Percentiles rank a stretch among this genome's conserved stretches.
Conservation (phyloP, 2,329 filamentous ascomycete genomes). For the Xylaria sp. region DNA sequence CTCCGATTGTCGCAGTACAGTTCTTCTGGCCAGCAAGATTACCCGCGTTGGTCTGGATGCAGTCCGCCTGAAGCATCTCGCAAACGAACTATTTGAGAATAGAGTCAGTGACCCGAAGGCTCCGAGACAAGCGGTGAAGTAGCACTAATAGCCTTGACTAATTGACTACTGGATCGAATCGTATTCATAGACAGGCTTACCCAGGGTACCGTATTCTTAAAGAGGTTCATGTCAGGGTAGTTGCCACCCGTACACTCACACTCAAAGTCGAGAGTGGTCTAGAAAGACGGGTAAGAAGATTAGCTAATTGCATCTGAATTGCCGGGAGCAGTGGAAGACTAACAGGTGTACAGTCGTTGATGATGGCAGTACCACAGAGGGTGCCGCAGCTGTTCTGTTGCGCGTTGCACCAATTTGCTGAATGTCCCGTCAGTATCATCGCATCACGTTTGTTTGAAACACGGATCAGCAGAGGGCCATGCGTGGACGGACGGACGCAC, state of each 20-base stretch:
- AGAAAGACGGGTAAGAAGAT: conserved; percentile 9
- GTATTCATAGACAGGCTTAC: conserved; percentile 38
- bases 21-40: conserved; percentile 57
- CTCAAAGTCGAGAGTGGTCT: conserved; percentile 56
- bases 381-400: conserved; percentile 62
- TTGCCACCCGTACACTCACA: conserved; percentile 64
- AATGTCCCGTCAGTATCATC: conserved; percentile 38
- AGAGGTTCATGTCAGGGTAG: conserved; percentile 64
- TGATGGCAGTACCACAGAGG: conserved; percentile 57
- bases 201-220: conserved; percentile 61
- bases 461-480: not conserved
- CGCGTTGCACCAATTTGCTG: conserved; percentile 62
- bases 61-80: conserved; percentile 59
- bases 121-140: not conserved
- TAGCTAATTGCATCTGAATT: conserved; percentile 12
- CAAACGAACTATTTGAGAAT: conserved; percentile 60
- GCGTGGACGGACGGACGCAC: conserved; percentile 52
- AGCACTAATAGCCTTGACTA: too few relatives aligned
- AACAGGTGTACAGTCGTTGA: conserved; percentile 62
- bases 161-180: not conserved
- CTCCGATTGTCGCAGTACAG: conserved; percentile 61
- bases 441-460: conserved; percentile 8
- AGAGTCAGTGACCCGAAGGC: conserved; percentile 33
- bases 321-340: conserved; percentile 41
- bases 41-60: conserved; percentile 57